Evolutionary conservation across 2,329 filamentous ascomycete genomes (phyloP), one percentile per base, ranked within the genome.

Genomic region (Macroventuria anomochaeta): DNA sequence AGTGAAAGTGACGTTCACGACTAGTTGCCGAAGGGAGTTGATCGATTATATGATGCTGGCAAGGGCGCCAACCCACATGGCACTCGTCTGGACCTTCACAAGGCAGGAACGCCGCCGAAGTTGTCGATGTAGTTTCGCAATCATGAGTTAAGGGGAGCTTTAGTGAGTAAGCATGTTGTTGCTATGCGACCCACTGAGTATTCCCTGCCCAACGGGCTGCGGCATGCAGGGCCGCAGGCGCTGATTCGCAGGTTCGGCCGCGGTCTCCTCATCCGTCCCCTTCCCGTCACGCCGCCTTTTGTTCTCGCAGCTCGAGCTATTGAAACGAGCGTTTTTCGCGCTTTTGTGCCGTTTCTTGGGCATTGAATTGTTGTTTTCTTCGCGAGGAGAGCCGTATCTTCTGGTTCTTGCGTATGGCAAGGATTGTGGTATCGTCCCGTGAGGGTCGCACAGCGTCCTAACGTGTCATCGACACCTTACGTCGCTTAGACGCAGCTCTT

Each of bases 81-180:
- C 52, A 54, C 39, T 51, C 34, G 39, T 50, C 57, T 59, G 46
- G 57, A 55, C 52, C 56, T 48, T 51, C 53, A 51, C 49, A 39
- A 40, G 34, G 46, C 29, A 39, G 25, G 39, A 26, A 37, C 34
- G 21, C 39, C 42, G 36, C 31, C 39, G 18, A 48, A 37, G 10
- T 25, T 26, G 10, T 46, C 18, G 8, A 12, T 41, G 18, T 17
- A 49, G 37, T 25, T 55, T 51, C 15, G 17, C 18, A 29, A 46
- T 28, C 21, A 50, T 46, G 53, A 46, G 25, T 37, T 29, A 15
- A 37, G 12, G 25, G 32, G 26, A 46, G 25, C 29, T 34, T 20
- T 38, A 44, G 36, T 21, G 46, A 38, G 41, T 41, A 34, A 42
- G 39, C 38, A 39, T 18, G n/a, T 46, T 18, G 33, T 40, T 44